phyloP scores from a whole-genome alignment of 2,329 filamentous ascomycete species.

The Penicillium hesseltinei region DNA sequence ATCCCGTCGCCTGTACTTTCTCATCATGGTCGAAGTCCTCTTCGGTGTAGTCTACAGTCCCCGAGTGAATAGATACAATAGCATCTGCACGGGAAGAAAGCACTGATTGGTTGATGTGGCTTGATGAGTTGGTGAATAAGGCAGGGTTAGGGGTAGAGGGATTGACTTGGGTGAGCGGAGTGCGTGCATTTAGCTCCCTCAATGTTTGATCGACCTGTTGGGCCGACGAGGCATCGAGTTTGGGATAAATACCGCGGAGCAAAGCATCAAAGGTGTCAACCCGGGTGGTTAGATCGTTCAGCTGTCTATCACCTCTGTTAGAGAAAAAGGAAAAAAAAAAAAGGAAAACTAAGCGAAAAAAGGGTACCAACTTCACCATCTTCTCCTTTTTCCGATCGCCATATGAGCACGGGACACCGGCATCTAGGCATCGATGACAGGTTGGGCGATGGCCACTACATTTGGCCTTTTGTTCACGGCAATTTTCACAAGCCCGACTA shows the following conservation, averaged over 20 bases:
- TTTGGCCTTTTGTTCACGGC: conserved; percentile 48
- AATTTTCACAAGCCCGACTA: conserved; percentile 45
- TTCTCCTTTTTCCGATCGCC: conserved; percentile 46
- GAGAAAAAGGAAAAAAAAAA: not conserved
- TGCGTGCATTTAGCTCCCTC: conserved; percentile 31
- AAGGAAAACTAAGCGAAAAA: not conserved
- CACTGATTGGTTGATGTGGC: not conserved
- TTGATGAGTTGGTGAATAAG: not conserved
- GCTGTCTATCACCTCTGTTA: conserved; percentile 31
- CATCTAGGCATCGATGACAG: conserved; percentile 45
- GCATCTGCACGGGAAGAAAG: conserved; percentile 8
- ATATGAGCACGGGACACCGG: conserved; percentile 42
- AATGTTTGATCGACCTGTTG: conserved; percentile 36
- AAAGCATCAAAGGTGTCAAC: conserved; percentile 37
- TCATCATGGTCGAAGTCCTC: conserved; percentile 46
- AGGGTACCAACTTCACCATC: conserved; percentile 39
- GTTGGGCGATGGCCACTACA: conserved; percentile 46
- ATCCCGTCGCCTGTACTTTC: conserved; percentile 40
- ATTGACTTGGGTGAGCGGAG: not conserved
- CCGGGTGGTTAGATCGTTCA: conserved; percentile 39
- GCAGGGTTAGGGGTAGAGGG: conserved; percentile 9
- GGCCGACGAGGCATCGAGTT: conserved; percentile 33
- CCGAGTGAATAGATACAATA: conserved; percentile 30
- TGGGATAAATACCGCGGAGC: conserved; percentile 34
- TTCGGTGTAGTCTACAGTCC: conserved; percentile 41